Percentiles rank a stretch among this genome's conserved stretches.
These are phyloP conservation scores for Suhomyces kilbournensis DNA, from an alignment of 805 yeast genomes.

Conservation along the genomic window DNA sequence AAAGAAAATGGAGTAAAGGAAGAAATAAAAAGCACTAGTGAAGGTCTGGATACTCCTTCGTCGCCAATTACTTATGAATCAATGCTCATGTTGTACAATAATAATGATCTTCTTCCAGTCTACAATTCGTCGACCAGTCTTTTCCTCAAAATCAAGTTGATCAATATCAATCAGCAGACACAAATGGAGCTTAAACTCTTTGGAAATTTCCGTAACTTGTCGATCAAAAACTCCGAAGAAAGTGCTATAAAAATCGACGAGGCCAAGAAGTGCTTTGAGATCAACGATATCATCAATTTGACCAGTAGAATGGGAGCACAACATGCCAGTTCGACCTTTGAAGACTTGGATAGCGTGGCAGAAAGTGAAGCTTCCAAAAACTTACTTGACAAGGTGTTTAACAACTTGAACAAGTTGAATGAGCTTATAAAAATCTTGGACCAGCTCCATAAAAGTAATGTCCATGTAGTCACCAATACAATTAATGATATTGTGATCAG, in stretches of 20 bases:
- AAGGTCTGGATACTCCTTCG: background rate
- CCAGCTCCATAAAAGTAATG: slow-evolving; percentile 27
- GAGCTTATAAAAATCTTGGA: slow-evolving; percentile 32
- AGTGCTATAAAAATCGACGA: slow-evolving; percentile 22
- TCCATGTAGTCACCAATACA: slow-evolving; percentile 25
- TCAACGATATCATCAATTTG: slow-evolving; percentile 27
- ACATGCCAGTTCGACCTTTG: background rate
- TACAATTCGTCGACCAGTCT: slow-evolving; percentile 32
- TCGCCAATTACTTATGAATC: slow-evolving; percentile 20
- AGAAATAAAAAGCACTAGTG: slow-evolving; percentile 21
- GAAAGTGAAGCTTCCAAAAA: slow-evolving; percentile 3
- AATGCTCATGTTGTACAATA: slow-evolving; percentile 20
- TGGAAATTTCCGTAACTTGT: slow-evolving; percentile 26
- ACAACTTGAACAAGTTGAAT: slow-evolving; percentile 28
- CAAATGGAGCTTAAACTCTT: slow-evolving; percentile 24
- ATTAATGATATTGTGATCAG: slow-evolving; percentile 27
- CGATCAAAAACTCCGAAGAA: slow-evolving; percentile 16
- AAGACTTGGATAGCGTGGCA: background rate
- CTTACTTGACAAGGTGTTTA: slow-evolving; percentile 26
- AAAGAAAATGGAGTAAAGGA: slow-evolving; percentile 3
- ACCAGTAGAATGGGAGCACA: slow-evolving; percentile 21
- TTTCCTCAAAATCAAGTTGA: slow-evolving; percentile 28
- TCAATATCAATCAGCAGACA: slow-evolving; percentile 11
- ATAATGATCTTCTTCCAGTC: slow-evolving; percentile 30
- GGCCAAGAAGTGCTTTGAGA: slow-evolving; percentile 24